Evolutionary conservation across 2,329 filamentous ascomycete species (phyloP).

Genomic region (Ophiostoma triangulosporum): DNA sequence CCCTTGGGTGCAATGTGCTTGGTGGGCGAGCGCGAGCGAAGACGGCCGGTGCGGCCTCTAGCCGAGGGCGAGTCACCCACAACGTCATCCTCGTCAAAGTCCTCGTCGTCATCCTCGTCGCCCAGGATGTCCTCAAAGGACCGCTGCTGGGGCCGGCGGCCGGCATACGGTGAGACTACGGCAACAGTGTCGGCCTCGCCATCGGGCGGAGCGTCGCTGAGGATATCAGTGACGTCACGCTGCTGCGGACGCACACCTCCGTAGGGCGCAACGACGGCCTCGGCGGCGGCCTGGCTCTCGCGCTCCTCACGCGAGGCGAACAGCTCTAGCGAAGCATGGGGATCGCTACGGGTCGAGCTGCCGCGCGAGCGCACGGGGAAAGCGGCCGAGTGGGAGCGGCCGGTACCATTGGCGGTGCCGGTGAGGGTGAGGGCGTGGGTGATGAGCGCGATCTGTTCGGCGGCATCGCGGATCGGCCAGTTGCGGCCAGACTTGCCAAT

Average conservation of each 20-base stretch:
- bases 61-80: constrained; percentile 1
- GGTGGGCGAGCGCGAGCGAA: constrained; percentile 29
- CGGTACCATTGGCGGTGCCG: constrained; percentile 28
- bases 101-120: constrained; percentile 28
- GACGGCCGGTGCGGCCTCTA: constrained; percentile 23
- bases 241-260: constrained; percentile 46
- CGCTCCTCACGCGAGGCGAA: constrained; percentile 55
- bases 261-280: constrained; percentile 43
- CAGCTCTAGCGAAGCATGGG: constrained; percentile 59
- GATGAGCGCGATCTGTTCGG: constrained; percentile 71
- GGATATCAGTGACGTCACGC: constrained; percentile 62
- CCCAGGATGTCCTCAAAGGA: constrained; percentile 57
- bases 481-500: constrained; percentile 83
- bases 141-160: constrained; percentile 47
- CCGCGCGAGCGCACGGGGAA: constrained; percentile 33
- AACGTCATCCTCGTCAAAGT: constrained; percentile 1
- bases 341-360: constrained; percentile 44
- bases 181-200: constrained; percentile 22
- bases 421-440: constrained; percentile 35
- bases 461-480: constrained; percentile 86
- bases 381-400: constrained; percentile 18
- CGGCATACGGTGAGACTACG: constrained; percentile 33
- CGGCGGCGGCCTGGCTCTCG: constrained; percentile 22
- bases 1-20: constrained; percentile 35
- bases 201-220: constrained; percentile 36